phyloP scores from a whole-genome alignment of 768 basidiomycete genomes.

The Boletus vinaceobasis region DNA sequence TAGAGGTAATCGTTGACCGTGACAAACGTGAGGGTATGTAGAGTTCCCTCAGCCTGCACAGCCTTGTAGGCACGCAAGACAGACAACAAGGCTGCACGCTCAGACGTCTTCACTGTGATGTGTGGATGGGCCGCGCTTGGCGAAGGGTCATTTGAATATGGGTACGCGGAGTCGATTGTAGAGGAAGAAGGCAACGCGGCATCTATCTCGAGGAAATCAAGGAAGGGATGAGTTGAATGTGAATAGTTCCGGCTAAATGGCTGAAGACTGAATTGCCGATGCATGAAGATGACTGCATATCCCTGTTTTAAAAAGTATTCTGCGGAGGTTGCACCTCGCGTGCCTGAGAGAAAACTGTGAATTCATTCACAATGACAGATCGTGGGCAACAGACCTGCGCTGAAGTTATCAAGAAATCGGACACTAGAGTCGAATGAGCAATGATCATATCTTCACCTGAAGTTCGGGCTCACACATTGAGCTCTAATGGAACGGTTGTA shows the following conservation, averaged over 20 bases:
- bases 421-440: slow-evolving; percentile 55
- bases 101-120: slow-evolving; percentile 65
- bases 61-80: slow-evolving; percentile 79
- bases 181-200: slow-evolving; percentile 17
- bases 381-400: slow-evolving; percentile 64
- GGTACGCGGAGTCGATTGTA: slow-evolving; percentile 15
- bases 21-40: slow-evolving; percentile 86
- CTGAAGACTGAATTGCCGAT: slow-evolving; percentile 94
- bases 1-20: slow-evolving; percentile 97
- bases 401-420: slow-evolving; percentile 97
- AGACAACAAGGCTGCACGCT: slow-evolving; percentile 62
- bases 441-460: slow-evolving; percentile 4
- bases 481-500: slow-evolving; percentile 95
- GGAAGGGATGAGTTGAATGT: slow-evolving; percentile 96
- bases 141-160: slow-evolving; percentile 30
- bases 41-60: slow-evolving; percentile 67
- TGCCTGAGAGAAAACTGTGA: slow-evolving; percentile 51
- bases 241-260: slow-evolving; percentile 98
- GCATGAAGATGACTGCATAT: slow-evolving; percentile 99
- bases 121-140: slow-evolving; percentile 32
- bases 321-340: slow-evolving; percentile 94
- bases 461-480: slow-evolving; percentile 83
- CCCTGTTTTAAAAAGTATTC: slow-evolving; percentile 94
- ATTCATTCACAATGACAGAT: not conserved
- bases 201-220: slow-evolving; percentile 85